A percentile compares a stretch with the other conserved stretches of the same genome.
Conservation (phyloP, 306 rosid species). For the Dalbergia cultrata region DNA sequence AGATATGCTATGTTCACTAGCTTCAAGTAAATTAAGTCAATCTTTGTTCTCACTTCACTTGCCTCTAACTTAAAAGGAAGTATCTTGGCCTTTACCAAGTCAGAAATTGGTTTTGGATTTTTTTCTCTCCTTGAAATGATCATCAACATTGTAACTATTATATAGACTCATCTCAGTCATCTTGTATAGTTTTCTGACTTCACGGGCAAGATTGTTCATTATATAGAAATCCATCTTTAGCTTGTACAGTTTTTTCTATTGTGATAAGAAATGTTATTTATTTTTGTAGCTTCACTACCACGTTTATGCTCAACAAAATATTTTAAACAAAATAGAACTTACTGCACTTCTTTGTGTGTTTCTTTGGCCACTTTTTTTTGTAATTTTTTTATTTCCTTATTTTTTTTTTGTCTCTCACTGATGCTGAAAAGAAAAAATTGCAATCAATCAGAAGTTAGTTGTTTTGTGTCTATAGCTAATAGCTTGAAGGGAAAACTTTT, state of each 20-base stretch:
- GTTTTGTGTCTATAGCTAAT: not conserved
- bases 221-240: not conserved
- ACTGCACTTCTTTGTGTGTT: not conserved
- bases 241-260: not conserved
- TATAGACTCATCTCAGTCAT: not conserved
- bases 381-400: not conserved
- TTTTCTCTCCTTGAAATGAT: not conserved
- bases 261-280: not conserved
- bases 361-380: not conserved
- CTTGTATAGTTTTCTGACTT: not conserved
- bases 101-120: conserved; percentile 2
- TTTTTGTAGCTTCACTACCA: not conserved
- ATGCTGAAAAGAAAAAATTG: not conserved
- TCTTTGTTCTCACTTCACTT: not conserved
- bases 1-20: not conserved
- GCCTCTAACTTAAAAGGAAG: conserved; percentile 16
- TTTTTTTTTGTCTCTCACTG: not conserved
- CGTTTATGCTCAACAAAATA: conserved; percentile 15
- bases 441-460: not conserved
- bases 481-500: not conserved
- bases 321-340: conserved; percentile 3
- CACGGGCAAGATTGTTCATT: not conserved
- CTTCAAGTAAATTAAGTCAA: not conserved
- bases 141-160: conserved; percentile 7
- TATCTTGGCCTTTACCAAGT: not conserved